phyloP scores from a whole-genome alignment of 495 filamentous ascomycete species.

The Hypoxylon perforatum region DNA sequence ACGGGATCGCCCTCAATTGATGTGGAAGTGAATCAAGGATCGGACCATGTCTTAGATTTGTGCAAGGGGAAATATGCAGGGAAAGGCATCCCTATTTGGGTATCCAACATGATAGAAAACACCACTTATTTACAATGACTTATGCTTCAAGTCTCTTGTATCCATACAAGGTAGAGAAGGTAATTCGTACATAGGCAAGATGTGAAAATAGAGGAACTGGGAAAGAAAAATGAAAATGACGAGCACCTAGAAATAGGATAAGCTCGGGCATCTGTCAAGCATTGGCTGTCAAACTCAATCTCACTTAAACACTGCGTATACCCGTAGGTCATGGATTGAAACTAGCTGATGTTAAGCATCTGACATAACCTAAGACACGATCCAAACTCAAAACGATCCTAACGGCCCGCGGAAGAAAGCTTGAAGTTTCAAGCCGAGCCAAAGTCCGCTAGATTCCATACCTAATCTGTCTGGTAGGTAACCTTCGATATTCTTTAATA shows the following conservation, averaged over 20 bases:
- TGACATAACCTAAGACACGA: constrained; percentile 16
- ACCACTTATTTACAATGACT: constrained; percentile 10
- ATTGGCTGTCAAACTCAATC: constrained; percentile 27
- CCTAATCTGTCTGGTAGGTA: not conserved
- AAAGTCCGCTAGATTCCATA: constrained; percentile 9
- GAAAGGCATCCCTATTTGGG: constrained; percentile 3
- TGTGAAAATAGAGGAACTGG: not conserved
- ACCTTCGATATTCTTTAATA: no score
- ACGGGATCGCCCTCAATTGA: constrained; percentile 21
- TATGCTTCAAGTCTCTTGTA: no score
- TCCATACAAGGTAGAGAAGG: not conserved
- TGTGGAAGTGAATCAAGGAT: constrained; percentile 30
- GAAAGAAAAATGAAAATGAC: not conserved
- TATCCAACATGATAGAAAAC: constrained; percentile 1
- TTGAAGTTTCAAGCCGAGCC: constrained; percentile 26
- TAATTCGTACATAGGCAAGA: not conserved
- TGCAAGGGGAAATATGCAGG: constrained; percentile 21
- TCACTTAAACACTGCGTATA: no score
- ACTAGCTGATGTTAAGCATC: not conserved
- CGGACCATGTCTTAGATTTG: constrained; percentile 42
- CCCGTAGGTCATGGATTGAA: no score
- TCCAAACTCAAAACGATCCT: constrained; percentile 13
- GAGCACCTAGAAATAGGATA: not conserved
- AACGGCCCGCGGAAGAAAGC: not conserved
- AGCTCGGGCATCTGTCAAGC: not conserved